Conservation (phyloP, 768 basidiomycete species). For the Chalciporus piperatus region DNA sequence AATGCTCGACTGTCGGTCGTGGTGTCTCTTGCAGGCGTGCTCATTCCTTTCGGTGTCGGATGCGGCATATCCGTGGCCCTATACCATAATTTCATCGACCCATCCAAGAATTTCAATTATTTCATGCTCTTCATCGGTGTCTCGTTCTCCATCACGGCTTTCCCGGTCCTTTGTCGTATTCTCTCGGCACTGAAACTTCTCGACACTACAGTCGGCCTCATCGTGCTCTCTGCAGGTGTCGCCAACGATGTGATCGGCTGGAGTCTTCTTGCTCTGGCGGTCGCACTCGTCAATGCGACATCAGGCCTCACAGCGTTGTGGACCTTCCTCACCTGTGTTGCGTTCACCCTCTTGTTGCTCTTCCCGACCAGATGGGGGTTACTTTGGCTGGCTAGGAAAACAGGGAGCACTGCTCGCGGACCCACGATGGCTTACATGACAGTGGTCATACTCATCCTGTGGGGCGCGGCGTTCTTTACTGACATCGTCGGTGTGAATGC, state of each 20-base stretch:
- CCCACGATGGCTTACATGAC: conserved; percentile 92
- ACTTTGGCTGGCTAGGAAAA: conserved; percentile 68
- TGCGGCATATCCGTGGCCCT: conserved; percentile 70
- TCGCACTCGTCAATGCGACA: conserved; percentile 88
- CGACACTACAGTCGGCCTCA: conserved; percentile 89
- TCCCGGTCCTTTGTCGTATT: conserved; percentile 88
- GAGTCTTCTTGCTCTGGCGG: conserved; percentile 84
- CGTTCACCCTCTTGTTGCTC: conserved; percentile 74
- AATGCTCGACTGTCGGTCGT: conserved; percentile 64
- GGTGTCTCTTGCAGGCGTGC: conserved; percentile 79
- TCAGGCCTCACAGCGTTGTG: conserved; percentile 82
- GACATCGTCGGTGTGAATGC: conserved; percentile 94
- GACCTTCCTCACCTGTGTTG: conserved; percentile 77
- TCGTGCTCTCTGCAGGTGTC: conserved; percentile 90
- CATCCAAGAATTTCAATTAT: conserved; percentile 64
- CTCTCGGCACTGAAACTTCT: conserved; percentile 86
- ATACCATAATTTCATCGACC: conserved; percentile 70
- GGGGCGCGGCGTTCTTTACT: conserved; percentile 89
- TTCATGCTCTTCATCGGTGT: conserved; percentile 96
- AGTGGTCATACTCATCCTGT: conserved; percentile 71
- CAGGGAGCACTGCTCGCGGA: conserved; percentile 77
- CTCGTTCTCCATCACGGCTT: conserved; percentile 85
- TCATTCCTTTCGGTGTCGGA: conserved; percentile 85
- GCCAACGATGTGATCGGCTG: conserved; percentile 89
- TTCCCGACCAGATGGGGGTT: conserved; percentile 63